Conservation (phyloP, 2,329 filamentous ascomycete genomes). For the Aurifilum marmelostoma region DNA sequence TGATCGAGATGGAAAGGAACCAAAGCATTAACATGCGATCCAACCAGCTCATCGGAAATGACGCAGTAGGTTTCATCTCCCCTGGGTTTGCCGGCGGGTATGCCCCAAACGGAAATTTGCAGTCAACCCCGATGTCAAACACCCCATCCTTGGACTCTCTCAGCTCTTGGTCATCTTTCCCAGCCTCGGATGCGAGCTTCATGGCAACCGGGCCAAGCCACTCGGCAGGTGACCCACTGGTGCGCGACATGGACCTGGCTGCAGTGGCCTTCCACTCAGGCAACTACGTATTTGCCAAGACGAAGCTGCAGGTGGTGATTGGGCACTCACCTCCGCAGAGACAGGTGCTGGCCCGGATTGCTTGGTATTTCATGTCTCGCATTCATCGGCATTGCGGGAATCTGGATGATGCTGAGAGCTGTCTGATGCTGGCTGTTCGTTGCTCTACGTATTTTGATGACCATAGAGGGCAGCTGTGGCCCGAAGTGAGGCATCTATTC, state of each 20-base stretch:
- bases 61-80: neutral
- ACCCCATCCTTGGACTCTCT: neutral
- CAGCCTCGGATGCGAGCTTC: neutral
- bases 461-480: constrained; percentile 17
- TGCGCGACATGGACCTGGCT: constrained; percentile 11
- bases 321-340: constrained; percentile 11
- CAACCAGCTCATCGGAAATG: neutral
- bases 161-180: neutral
- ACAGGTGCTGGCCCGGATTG: constrained; percentile 23
- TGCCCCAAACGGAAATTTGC: neutral
- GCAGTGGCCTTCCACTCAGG: constrained; percentile 16
- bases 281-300: constrained; percentile 7
- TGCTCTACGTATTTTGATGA: constrained; percentile 21
- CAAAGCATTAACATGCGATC: too few species aligned
- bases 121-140: neutral
- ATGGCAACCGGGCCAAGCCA: neutral
- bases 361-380: constrained; percentile 25
- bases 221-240: neutral
- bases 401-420: constrained; percentile 13
- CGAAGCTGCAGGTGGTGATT: constrained; percentile 13
- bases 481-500: constrained; percentile 25
- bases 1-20: constrained; percentile 1
- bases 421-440: constrained; percentile 21
- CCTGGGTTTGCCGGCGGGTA: neutral
- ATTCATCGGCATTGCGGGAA: constrained; percentile 14